These are phyloP conservation scores for Megacollybia platyphylla DNA, from an alignment of 1,284 basidiomycete genomes.

Conservation along the genomic window DNA sequence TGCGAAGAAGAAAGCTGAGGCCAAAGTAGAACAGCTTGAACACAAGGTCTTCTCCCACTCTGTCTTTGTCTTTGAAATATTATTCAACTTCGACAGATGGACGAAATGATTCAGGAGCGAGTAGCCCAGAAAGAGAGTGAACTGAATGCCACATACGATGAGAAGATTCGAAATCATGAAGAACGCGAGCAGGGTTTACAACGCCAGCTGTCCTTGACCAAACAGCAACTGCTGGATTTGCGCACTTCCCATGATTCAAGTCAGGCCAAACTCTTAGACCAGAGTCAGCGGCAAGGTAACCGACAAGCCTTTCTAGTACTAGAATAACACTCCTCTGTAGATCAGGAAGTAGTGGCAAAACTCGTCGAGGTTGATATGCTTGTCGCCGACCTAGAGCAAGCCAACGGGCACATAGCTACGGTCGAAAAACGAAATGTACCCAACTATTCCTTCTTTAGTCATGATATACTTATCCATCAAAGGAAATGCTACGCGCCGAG, in stretches of 20 bases:
- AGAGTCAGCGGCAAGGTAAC: constrained; percentile 78
- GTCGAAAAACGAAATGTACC: constrained; percentile 87
- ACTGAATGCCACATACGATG: constrained; percentile 91
- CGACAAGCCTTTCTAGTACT: constrained; percentile 5
- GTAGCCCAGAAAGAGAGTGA: constrained; percentile 89
- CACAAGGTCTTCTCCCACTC: constrained; percentile 37
- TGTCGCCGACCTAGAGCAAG: constrained; percentile 83
- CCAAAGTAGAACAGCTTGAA: constrained; percentile 68
- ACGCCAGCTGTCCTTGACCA: constrained; percentile 74
- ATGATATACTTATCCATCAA: constrained; percentile 2
- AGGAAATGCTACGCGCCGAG: constrained; percentile 89
- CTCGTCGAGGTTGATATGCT: constrained; percentile 89
- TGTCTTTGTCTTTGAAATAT: constrained; percentile 5
- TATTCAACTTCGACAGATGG: constrained; percentile 49
- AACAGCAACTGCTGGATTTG: constrained; percentile 82
- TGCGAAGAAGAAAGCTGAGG: constrained; percentile 67
- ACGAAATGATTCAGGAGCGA: constrained; percentile 76
- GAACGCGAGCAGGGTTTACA: constrained; percentile 89
- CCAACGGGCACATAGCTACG: constrained; percentile 83
- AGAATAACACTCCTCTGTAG: constrained; percentile 23
- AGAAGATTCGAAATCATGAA: constrained; percentile 88
- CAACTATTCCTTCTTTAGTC: neutral
- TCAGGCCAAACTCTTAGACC: constrained; percentile 84
- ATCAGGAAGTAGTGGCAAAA: constrained; percentile 82
- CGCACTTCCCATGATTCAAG: constrained; percentile 85